These are phyloP conservation scores for Penicillium samsonianum DNA, from an alignment of 495 filamentous ascomycete genomes.

Conservation along the genomic window DNA sequence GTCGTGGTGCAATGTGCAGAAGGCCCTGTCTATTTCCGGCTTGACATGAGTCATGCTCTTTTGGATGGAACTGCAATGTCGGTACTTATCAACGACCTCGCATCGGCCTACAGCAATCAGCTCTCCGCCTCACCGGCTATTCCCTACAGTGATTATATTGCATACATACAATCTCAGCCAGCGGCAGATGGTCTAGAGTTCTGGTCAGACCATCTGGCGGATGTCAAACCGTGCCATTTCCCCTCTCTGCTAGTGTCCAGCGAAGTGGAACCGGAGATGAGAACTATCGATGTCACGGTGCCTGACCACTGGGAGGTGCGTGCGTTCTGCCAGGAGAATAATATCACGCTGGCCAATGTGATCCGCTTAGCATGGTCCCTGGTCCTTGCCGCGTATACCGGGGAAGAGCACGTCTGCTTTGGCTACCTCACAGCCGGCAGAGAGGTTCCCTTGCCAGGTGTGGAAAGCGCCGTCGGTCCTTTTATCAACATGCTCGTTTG, in stretches of 20 bases:
- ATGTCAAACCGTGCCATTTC: not conserved
- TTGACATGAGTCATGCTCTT: not conserved
- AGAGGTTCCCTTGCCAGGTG: not conserved
- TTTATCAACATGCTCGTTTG: not conserved
- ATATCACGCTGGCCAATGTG: constrained; percentile 51
- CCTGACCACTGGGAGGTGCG: not conserved
- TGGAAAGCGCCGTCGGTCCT: not conserved
- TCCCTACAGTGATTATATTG: not conserved
- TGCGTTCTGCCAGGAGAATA: not conserved
- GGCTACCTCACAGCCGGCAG: not conserved
- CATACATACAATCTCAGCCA: not conserved
- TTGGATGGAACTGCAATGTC: not conserved
- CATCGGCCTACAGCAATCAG: not conserved
- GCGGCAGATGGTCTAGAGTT: not conserved
- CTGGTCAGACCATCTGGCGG: not conserved
- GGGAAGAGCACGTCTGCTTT: constrained; percentile 45
- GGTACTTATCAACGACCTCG: not conserved
- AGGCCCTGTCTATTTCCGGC: not conserved
- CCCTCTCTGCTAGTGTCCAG: not conserved
- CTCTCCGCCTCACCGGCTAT: not conserved
- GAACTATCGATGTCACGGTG: not conserved
- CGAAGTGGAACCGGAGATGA: not conserved
- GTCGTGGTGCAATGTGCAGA: not conserved
- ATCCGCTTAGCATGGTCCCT: constrained; percentile 51
- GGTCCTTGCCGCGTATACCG: constrained; percentile 52